Evolutionary conservation across 164 flowering plant species (phyloP), one percentile per base, ranked within the genome.

Genomic region (Sextonia rubra): DNA sequence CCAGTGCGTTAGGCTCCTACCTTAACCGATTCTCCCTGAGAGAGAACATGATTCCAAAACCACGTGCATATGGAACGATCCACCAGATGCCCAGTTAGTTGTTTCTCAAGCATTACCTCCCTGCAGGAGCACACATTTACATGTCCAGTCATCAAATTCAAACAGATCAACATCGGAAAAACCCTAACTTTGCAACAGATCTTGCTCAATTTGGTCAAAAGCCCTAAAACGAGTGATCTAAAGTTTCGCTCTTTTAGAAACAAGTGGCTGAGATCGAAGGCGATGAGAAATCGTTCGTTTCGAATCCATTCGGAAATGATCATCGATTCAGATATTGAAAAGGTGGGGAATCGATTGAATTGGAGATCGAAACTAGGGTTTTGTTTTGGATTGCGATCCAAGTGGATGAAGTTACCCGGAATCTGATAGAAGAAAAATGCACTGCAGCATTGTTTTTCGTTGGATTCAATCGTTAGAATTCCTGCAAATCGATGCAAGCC

Each of bases 21-120:
- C 94, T 91, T 92, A 75, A 83, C 83, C 55, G 97, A 78, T 68
- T 88, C 98, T 48, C 88, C 91, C 76, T 90, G 92, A 76, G 98
- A 77, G 64, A 87, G 24, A 29, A 79, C 77, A 27, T 93, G 90
- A 25, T 91, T 92, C 98, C 98, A 95, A 71, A 91, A 95, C 99
- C 98, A 95, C 18, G 76, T 86, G 76, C 99, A 95, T 58, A 95
- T 91, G 20, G 98, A 87, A 27, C 99, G 81, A 63, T 95, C 98
- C 48, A 95, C 99, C 48, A 86, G 85, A 75, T 95, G 99, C 15
- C 97, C 92, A 8, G 90, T 88, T 6, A 93, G 85, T 85, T 95
- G 98, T 71, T 95, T 93, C 87, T 95, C 99, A 37, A 95, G 88
- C 85, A 95, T 89, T 26, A 95, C 97, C 84, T 93, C 99, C 77